Percentiles rank a stretch among this genome's conserved stretches.
Conservation (phyloP, 202 grass and related monocot genomes). For the Zoysia matrella region DNA sequence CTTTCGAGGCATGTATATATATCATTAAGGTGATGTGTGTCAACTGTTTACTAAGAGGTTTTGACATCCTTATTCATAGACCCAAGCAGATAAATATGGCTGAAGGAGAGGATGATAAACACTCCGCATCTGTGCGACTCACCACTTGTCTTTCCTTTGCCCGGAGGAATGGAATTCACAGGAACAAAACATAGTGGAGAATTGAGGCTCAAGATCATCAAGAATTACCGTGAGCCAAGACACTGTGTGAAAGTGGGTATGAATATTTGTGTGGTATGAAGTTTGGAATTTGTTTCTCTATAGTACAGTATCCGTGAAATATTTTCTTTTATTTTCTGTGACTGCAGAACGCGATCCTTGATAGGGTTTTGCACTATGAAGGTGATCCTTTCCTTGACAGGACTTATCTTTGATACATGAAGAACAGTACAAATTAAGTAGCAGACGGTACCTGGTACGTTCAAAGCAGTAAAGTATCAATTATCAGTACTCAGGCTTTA, state of each 20-base stretch:
- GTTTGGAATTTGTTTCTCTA: background rate
- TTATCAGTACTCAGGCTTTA: constrained; percentile 6
- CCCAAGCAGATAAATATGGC: constrained; percentile 41
- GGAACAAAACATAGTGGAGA: constrained; percentile 16
- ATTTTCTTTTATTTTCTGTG: constrained; percentile 22
- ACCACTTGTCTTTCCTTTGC: constrained; percentile 45
- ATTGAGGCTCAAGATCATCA: constrained; percentile 3
- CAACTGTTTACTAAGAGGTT: constrained; percentile 1
- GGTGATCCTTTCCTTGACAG: constrained; percentile 6
- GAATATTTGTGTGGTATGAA: background rate
- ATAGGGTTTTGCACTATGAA: background rate
- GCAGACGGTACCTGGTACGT: background rate
- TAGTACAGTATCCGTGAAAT: background rate
- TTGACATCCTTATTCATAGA: constrained; percentile 14
- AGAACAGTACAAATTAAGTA: background rate
- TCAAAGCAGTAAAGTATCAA: constrained; percentile 35
- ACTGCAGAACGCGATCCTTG: constrained; percentile 29
- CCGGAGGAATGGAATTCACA: constrained; percentile 36
- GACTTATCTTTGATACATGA: background rate
- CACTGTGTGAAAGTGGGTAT: constrained; percentile 4
- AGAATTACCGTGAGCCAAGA: constrained; percentile 10
- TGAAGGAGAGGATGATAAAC: constrained; percentile 33
- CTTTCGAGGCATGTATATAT: background rate
- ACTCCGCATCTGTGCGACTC: constrained; percentile 37
- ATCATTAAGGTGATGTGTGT: background rate